A percentile compares a stretch with the other conserved stretches of the same genome.
phyloP scores from a whole-genome alignment of 139 green algal species.

The Axilococcus clingmanii region DNA sequence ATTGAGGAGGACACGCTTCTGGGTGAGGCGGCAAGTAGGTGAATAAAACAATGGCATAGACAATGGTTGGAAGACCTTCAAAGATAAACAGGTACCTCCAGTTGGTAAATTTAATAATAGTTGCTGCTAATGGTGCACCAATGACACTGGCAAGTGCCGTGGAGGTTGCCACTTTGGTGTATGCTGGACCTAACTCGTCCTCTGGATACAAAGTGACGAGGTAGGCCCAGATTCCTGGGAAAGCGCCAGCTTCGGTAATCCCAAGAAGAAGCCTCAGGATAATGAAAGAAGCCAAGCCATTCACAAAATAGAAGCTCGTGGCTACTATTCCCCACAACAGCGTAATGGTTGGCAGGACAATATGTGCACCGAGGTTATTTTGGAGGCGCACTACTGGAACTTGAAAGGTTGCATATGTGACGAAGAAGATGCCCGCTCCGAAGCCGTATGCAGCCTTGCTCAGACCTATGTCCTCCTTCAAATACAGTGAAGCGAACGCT shows the following conservation, averaged over 20 bases:
- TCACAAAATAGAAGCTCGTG: constrained; percentile 37
- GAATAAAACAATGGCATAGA: constrained; percentile 28
- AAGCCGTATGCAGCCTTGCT: constrained; percentile 54
- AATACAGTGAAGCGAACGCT: constrained; percentile 55
- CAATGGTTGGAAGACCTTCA: constrained; percentile 36
- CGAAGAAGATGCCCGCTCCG: constrained; percentile 67
- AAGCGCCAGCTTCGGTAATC: constrained; percentile 52
- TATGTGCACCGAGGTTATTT: constrained; percentile 33
- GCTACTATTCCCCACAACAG: constrained; percentile 53
- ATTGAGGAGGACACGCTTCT: constrained; percentile 1
- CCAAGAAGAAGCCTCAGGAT: constrained; percentile 60
- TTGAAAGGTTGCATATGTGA: constrained; percentile 56
- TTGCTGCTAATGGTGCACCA: constrained; percentile 51
- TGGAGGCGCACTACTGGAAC: constrained; percentile 47
- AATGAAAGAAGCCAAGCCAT: constrained; percentile 35
- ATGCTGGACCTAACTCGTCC: constrained; percentile 27
- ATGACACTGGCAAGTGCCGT: constrained; percentile 35
- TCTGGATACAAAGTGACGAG: constrained; percentile 34
- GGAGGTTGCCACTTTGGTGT: constrained; percentile 22
- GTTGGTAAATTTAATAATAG: constrained; percentile 42
- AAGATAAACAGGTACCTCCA: constrained; percentile 72
- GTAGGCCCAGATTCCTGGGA: constrained; percentile 51
- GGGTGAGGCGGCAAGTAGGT: constrained; percentile 20
- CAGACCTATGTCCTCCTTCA: constrained; percentile 50
- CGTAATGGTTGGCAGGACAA: constrained; percentile 48